Evolutionary conservation across 2,329 filamentous ascomycete genomes (phyloP).

Genomic region (Colletotrichum ledebouriae): DNA sequence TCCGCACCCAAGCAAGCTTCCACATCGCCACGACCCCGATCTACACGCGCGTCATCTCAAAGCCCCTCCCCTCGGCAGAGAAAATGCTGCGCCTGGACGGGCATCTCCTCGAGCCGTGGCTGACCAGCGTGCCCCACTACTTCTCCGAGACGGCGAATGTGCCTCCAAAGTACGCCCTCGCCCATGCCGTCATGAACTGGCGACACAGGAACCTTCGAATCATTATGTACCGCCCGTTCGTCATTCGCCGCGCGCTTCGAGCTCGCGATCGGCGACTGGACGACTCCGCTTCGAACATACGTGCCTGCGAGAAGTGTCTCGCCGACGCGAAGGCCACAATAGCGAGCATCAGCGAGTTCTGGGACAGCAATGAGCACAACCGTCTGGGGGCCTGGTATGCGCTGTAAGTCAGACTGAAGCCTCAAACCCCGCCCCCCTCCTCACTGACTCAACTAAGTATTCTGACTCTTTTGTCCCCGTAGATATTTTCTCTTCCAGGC

Average conservation of each 20-base stretch:
- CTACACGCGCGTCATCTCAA: constrained; percentile 60
- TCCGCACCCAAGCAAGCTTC: constrained; percentile 59
- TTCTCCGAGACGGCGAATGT: constrained; percentile 51
- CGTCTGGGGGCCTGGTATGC: constrained; percentile 60
- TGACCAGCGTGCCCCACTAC: constrained; percentile 52
- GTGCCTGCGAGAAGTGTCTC: constrained; percentile 51
- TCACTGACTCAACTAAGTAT: no score
- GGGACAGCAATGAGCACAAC: constrained; percentile 53
- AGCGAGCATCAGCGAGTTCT: constrained; percentile 54
- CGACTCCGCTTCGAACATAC: constrained; percentile 34
- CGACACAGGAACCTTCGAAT: constrained; percentile 60
- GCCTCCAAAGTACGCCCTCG: constrained; percentile 53
- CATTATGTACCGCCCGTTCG: constrained; percentile 62
- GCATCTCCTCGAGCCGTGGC: constrained; percentile 55
- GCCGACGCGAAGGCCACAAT: constrained; percentile 57
- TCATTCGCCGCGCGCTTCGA: constrained; percentile 54
- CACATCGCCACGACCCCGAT: constrained; percentile 59
- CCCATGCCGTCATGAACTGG: constrained; percentile 59
- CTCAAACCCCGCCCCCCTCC: no score
- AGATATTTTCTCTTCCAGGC: constrained; percentile 65
- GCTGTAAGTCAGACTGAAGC: constrained; percentile 45
- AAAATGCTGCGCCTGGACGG: constrained; percentile 58
- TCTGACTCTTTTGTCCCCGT: not conserved
- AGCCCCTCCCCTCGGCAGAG: constrained; percentile 55
- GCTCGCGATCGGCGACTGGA: constrained; percentile 23